phyloP scores from a whole-genome alignment of 1,284 basidiomycete genomes.

The Butyriboletus pseudospeciosus region DNA sequence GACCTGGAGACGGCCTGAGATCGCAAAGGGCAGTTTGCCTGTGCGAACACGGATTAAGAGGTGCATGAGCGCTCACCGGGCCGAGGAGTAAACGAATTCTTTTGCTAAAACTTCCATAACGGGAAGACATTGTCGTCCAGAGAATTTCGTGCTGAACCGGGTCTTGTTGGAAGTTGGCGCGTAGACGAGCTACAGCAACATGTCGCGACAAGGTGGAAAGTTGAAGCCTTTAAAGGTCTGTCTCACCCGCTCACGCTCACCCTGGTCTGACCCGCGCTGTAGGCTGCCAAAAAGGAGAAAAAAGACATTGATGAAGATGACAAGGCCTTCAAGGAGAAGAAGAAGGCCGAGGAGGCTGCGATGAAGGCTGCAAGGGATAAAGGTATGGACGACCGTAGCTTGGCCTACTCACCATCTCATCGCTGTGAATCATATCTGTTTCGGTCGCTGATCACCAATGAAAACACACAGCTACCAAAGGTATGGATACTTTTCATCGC shows the following conservation, averaged over 20 bases:
- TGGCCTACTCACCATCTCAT: not conserved
- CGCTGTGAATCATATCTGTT: not conserved
- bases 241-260: not conserved
- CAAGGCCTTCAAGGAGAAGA: slow-evolving; percentile 64
- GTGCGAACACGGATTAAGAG: not conserved
- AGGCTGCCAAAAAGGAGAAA: slow-evolving; percentile 78
- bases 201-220: slow-evolving; percentile 79
- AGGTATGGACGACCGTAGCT: slow-evolving; percentile 42
- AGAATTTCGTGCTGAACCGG: slow-evolving; percentile 4
- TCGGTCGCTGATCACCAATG: not conserved
- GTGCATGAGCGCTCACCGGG: not conserved
- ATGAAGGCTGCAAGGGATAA: slow-evolving; percentile 64
- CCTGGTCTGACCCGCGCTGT: not conserved
- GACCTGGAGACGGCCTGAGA: not conserved
- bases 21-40: not conserved
- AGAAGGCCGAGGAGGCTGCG: slow-evolving; percentile 67
- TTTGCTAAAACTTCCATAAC: slow-evolving; percentile 2
- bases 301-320: slow-evolving; percentile 69
- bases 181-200: slow-evolving; percentile 22
- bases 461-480: slow-evolving; percentile 50
- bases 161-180: too few relatives aligned
- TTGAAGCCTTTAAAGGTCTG: slow-evolving; percentile 68
- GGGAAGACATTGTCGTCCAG: not conserved
- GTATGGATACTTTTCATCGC: slow-evolving; percentile 37
- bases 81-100: not conserved